Evolutionary conservation across 345 rosid species (phyloP).

Genomic region (Citrus cavaleriei): DNA sequence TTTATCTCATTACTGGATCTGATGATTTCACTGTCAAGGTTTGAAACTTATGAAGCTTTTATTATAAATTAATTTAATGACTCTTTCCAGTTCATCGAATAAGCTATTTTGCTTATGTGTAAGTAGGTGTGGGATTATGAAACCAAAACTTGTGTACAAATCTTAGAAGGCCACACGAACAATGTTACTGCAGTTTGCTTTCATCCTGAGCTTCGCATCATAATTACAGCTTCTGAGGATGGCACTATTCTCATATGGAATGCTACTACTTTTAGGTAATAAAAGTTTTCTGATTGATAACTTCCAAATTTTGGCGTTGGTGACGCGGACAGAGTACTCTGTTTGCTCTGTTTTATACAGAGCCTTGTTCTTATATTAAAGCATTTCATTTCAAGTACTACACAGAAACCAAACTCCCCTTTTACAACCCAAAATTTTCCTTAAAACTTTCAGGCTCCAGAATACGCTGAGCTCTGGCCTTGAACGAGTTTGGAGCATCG

Average conservation of each 20-base stretch:
- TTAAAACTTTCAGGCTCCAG: conserved; percentile 29
- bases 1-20: conserved; percentile 2
- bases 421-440: neutral
- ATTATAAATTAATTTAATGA: neutral
- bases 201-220: conserved; percentile 81
- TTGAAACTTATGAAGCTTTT: conserved; percentile 23
- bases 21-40: conserved; percentile 96
- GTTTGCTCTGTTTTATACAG: neutral
- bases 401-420: neutral
- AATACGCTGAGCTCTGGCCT: conserved; percentile 51
- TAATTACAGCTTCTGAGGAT: conserved; percentile 84
- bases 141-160: conserved; percentile 84
- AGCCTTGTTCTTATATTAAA: neutral
- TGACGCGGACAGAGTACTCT: neutral
- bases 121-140: conserved; percentile 85
- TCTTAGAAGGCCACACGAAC: conserved; percentile 78
- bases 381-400: neutral
- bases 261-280: conserved; percentile 69
- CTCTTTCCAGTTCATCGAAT: neutral
- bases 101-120: neutral
- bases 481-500: conserved; percentile 83
- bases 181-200: conserved; percentile 83
- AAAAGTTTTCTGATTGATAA: neutral
- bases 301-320: neutral
- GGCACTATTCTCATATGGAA: conserved; percentile 85